Evolutionary conservation across 768 basidiomycete species (phyloP).

Genomic region (Mycena rosella): DNA sequence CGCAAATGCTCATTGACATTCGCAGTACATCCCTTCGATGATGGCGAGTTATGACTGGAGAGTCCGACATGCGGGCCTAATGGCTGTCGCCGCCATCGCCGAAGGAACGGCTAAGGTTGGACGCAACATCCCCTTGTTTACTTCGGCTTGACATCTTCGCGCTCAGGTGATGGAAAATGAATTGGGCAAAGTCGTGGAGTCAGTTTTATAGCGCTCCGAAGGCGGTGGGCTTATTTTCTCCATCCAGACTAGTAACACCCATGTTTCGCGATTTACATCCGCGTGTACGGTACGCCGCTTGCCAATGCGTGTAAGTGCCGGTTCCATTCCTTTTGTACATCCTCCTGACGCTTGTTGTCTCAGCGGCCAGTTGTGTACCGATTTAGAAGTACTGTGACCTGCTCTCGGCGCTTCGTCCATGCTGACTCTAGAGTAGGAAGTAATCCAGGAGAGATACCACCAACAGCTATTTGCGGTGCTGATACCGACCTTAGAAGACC

Average conservation of each 20-base stretch:
- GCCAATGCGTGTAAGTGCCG: slow-evolving; percentile 83
- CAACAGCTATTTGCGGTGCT: slow-evolving; percentile 76
- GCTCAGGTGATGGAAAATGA: slow-evolving; percentile 82
- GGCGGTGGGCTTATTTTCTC: slow-evolving; percentile 21
- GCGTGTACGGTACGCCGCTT: slow-evolving; percentile 80
- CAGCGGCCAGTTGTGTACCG: slow-evolving; percentile 91
- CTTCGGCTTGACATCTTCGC: neutral
- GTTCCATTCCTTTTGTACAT: slow-evolving; percentile 1
- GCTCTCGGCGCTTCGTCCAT: neutral
- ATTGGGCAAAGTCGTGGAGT: slow-evolving; percentile 87
- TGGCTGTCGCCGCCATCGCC: slow-evolving; percentile 88
- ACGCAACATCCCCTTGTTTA: neutral
- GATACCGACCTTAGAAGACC: slow-evolving; percentile 80
- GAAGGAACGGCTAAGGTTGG: slow-evolving; percentile 84
- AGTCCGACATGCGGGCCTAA: slow-evolving; percentile 85
- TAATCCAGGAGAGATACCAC: slow-evolving; percentile 81
- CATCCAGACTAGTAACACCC: slow-evolving; percentile 74
- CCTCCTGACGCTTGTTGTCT: slow-evolving; percentile 23
- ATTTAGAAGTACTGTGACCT: slow-evolving; percentile 73
- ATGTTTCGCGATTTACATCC: slow-evolving; percentile 87
- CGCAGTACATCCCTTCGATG: slow-evolving; percentile 83
- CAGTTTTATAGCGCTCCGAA: slow-evolving; percentile 42
- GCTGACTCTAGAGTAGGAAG: slow-evolving; percentile 59
- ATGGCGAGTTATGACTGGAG: slow-evolving; percentile 88
- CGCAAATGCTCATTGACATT: neutral